These are phyloP conservation scores for Imleria badia DNA, from an alignment of 768 basidiomycete genomes.

Conservation along the genomic window DNA sequence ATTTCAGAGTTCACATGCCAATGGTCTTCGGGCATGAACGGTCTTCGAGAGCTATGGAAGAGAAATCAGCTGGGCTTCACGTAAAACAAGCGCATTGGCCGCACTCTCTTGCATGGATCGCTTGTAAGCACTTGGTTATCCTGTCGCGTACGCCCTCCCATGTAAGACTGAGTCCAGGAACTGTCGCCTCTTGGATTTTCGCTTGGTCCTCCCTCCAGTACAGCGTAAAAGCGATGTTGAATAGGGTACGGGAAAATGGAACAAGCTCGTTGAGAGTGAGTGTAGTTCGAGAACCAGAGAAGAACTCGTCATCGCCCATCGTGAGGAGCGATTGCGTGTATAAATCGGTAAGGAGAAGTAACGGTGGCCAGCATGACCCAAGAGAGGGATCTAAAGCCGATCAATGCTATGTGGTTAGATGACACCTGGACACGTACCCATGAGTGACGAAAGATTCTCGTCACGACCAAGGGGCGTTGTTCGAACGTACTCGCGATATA, in stretches of 20 bases:
- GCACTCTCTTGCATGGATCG: conserved; percentile 88
- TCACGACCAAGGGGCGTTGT: conserved; percentile 61
- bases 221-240: conserved; percentile 82
- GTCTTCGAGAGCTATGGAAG: conserved; percentile 66
- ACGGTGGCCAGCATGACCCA: conserved; percentile 55
- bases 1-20: conserved; percentile 72
- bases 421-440: conserved; percentile 34
- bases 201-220: conserved; percentile 57
- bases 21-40: conserved; percentile 80
- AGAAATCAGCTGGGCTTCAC: conserved; percentile 2
- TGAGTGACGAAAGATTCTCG: conserved; percentile 37
- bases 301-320: conserved; percentile 98
- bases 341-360: conserved; percentile 77
- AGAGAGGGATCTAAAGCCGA: conserved; percentile 43
- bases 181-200: conserved; percentile 39
- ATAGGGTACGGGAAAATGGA: conserved; percentile 69
- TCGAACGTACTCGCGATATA: conserved; percentile 70
- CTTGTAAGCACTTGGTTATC: conserved; percentile 74
- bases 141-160: conserved; percentile 76
- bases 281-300: conserved; percentile 69
- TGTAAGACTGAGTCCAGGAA: conserved; percentile 39
- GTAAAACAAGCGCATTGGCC: conserved; percentile 25
- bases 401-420: background rate
- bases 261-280: conserved; percentile 79
- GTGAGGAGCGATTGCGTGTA: conserved; percentile 85